Percentiles rank a stretch among this genome's conserved stretches.
phyloP scores from a whole-genome alignment of 2,329 filamentous ascomycete genomes.

The Aspergillus vadensis region DNA sequence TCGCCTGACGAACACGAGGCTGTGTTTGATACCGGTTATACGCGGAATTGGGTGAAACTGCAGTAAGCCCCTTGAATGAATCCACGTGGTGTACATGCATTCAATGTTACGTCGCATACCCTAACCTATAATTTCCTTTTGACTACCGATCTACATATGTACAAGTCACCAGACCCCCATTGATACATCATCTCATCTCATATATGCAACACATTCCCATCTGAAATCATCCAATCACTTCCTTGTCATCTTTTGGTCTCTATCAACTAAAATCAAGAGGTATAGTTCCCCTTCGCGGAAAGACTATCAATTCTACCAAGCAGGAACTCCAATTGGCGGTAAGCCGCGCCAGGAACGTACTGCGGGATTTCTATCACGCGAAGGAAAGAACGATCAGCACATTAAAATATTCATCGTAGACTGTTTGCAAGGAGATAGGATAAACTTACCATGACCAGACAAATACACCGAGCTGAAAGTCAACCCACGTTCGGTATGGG shows the following conservation, averaged over 20 bases:
- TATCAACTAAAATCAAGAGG: not conserved
- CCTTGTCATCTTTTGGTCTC: no score
- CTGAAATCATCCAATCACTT: no score
- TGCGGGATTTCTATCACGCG: constrained; percentile 52
- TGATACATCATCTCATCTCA: not conserved
- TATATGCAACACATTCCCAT: not conserved
- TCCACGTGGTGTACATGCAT: no score
- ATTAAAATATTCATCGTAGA: not conserved
- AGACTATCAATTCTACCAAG: constrained; percentile 62
- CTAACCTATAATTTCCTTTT: no score
- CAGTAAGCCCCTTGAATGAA: no score
- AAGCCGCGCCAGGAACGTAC: constrained; percentile 68
- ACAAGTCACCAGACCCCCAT: no score
- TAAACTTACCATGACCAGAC: constrained; percentile 58
- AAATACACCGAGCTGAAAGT: constrained; percentile 68
- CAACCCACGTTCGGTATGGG: constrained; percentile 72
- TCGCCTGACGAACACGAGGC: no score
- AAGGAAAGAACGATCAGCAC: no score
- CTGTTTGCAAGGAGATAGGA: not conserved
- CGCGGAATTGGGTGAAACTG: no score
- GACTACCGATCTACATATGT: no score
- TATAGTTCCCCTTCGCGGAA: constrained; percentile 10
- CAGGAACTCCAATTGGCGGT: constrained; percentile 73
- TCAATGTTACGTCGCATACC: no score
- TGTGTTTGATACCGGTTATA: no score